Base-by-base conservation (phyloP, 1,139 yeast genomes). In the Saccharomycopsis crataegensis region DNA sequence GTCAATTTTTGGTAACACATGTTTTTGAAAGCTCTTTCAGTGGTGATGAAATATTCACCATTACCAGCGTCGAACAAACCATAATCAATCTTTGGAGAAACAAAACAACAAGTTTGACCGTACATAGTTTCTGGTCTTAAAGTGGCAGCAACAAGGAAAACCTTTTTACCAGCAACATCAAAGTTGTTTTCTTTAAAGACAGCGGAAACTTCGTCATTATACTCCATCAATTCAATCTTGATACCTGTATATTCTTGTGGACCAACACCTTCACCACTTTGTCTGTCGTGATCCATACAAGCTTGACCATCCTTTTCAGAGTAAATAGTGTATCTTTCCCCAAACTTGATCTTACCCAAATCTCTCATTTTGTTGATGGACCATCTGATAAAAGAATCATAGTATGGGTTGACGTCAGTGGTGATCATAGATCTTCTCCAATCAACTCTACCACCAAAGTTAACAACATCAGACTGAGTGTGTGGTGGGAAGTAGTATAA, bases 81-180 rank as follows among this genome's bases (percentile, higher is more conserved):
- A 66, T 94, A 93, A 53, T 79, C 81, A 64, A 93, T 87, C 74
- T 88, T 90, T 65, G 98, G 97, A 49, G 96, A 88, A 37, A 93
- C 98, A 65, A 93, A 94, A 77, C 98, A 91, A 77, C 96, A 88
- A 3, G 96, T 86, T 76, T 94, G 99, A 60, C 98, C 99, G 66
- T 91, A 91, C 97, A 94, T 89, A 62, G 99, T 93, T 74, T 93
- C 99, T 42, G 99, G 97, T 75, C 99, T 86, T 64, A 94, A 81
- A 62, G 99, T 93, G 42, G 99, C 99, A 58, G 99, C 99, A 53
- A 94, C 90, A 59, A 93, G 76, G 72, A 70, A 90, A 43, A 90
- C 77, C 62, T 82, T 84, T 72, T 87, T 88, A 47, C 77, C 71
- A 32, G 94, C 85, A 48, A 71, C 76, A n/a, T 72, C 69, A 48